Percentiles rank a stretch among this genome's conserved stretches.
Evolutionary conservation across 306 rosid species (phyloP).

Genomic region (Albizia julibrissin): DNA sequence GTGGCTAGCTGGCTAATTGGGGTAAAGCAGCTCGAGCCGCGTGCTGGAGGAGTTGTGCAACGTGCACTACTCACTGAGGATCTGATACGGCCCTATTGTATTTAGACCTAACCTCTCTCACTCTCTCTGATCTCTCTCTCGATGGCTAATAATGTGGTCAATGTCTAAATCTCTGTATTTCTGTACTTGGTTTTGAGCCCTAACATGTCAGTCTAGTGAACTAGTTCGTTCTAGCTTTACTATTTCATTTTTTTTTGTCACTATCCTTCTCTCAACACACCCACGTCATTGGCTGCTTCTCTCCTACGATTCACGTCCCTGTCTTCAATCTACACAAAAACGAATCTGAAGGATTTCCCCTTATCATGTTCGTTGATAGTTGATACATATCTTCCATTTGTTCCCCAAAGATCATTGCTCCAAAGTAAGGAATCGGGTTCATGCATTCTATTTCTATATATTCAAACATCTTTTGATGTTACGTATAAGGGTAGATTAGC

Average conservation of each 20-base stretch:
- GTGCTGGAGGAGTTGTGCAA: background rate
- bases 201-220: background rate
- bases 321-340: background rate
- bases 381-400: background rate
- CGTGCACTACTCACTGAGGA: background rate
- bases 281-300: slow-evolving; percentile 1
- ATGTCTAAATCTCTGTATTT: background rate
- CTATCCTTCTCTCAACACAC: background rate
- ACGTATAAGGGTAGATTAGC: background rate
- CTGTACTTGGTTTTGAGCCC: slow-evolving; percentile 5
- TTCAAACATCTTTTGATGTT: background rate
- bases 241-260: slow-evolving; percentile 7
- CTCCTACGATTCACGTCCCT: background rate
- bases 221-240: slow-evolving; percentile 14
- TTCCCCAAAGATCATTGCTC: background rate
- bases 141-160: background rate
- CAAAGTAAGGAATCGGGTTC: background rate
- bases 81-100: slow-evolving; percentile 5
- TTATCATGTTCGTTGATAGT: background rate
- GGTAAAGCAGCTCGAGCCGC: slow-evolving; percentile 16
- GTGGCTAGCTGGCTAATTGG: background rate
- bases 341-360: background rate
- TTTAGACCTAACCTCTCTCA: background rate
- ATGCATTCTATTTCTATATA: background rate
- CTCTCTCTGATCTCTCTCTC: background rate